These are phyloP conservation scores for Aspergillus japonicus DNA, from an alignment of 2,329 filamentous ascomycete genomes.

Conservation along the genomic window DNA sequence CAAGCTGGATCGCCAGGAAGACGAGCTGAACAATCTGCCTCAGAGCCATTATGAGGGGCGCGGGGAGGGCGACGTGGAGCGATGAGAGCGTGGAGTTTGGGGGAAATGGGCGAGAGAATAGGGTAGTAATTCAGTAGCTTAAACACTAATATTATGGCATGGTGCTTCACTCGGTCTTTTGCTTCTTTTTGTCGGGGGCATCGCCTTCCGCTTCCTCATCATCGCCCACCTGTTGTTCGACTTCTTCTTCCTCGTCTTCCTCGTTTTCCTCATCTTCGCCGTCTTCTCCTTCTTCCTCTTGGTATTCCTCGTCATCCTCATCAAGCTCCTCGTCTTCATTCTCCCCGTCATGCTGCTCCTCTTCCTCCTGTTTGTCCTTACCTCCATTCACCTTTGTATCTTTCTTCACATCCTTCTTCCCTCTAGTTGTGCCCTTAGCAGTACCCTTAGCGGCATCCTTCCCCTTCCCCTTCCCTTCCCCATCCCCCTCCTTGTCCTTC, in stretches of 20 bases:
- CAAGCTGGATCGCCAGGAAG: conserved; percentile 65
- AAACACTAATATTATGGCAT: background rate
- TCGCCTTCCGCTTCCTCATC: background rate
- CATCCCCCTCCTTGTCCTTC: background rate
- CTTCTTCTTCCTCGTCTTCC: background rate
- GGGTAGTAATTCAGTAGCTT: background rate
- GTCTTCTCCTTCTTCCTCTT: background rate
- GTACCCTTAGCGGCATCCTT: background rate
- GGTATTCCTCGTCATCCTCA: background rate
- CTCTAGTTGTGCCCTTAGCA: background rate
- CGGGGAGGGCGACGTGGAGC: background rate
- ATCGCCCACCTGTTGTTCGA: background rate
- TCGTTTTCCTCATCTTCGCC: background rate
- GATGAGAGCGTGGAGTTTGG: background rate
- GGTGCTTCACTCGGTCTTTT: background rate
- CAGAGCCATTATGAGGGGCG: conserved; percentile 17
- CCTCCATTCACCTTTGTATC: too few relatives aligned
- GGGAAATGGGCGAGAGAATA: background rate
- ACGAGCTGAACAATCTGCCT: conserved; percentile 58
- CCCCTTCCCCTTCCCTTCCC: background rate
- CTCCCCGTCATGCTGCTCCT: background rate
- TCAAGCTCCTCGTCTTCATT: background rate
- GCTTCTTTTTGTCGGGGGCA: background rate
- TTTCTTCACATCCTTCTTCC: too few relatives aligned
- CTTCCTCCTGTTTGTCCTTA: background rate